These are phyloP conservation scores for Thymus mandschuricus DNA, from an alignment of 257 asterid species.

Conservation along the genomic window DNA sequence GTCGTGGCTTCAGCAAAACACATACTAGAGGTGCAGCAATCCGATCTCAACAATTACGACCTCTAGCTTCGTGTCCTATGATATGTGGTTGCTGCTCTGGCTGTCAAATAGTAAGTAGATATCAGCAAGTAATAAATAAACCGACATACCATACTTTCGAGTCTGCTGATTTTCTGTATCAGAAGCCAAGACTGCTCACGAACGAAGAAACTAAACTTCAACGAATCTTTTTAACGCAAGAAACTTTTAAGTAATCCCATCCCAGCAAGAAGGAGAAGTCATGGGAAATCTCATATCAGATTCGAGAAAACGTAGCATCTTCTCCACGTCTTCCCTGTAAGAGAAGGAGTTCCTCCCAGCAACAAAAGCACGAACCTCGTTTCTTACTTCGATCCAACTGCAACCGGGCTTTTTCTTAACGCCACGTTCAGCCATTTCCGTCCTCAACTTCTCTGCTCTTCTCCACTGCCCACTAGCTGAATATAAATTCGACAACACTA, in stretches of 20 bases:
- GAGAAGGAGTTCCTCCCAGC: constrained; percentile 51
- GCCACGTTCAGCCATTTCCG: constrained; percentile 53
- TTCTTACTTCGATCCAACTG: constrained; percentile 74
- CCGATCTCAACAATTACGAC: too few relatives aligned
- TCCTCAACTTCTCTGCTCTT: constrained; percentile 60
- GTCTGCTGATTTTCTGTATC: constrained; percentile 9
- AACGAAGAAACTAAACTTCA: neutral
- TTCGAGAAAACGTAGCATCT: constrained; percentile 43
- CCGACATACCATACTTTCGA: neutral
- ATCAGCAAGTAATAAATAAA: neutral
- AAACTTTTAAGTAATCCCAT: constrained; percentile 26
- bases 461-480: constrained; percentile 79
- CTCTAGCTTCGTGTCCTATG: too few relatives aligned
- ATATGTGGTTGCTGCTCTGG: too few relatives aligned
- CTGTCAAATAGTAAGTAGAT: neutral
- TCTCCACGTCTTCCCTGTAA: constrained; percentile 38
- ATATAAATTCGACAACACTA: constrained; percentile 66
- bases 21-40: too few relatives aligned
- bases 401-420: constrained; percentile 64
- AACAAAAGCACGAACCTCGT: constrained; percentile 46
- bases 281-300: constrained; percentile 55
- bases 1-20: too few relatives aligned
- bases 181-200: neutral
- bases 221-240: neutral
- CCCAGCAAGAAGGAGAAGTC: constrained; percentile 27